These are phyloP conservation scores for Turnera subulata DNA, from an alignment of 345 rosid species.

Conservation along the genomic window DNA sequence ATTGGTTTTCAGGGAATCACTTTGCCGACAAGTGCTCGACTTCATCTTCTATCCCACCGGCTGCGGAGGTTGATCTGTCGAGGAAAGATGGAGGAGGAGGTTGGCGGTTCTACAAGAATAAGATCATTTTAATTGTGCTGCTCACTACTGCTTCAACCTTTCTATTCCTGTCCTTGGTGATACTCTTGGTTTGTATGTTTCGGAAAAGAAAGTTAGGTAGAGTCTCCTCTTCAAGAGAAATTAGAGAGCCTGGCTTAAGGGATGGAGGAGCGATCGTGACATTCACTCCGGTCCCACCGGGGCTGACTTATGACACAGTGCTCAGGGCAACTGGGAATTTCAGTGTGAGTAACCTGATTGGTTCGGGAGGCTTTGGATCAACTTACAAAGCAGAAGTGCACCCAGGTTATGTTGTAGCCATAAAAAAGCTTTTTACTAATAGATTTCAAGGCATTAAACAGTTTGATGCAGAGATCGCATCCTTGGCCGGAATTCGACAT, in stretches of 20 bases:
- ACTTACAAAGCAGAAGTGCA: conserved; percentile 62
- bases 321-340: conserved; percentile 55
- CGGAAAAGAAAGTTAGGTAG: conserved; percentile 29
- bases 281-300: conserved; percentile 52
- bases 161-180: conserved; percentile 21
- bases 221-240: not conserved
- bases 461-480: conserved; percentile 67
- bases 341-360: conserved; percentile 51
- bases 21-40: conserved; percentile 32
- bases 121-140: conserved; percentile 28
- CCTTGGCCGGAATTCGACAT: conserved; percentile 56
- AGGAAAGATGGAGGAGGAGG: conserved; percentile 18
- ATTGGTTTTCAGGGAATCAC: conserved; percentile 35
- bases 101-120: conserved; percentile 11
- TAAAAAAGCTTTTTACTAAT: conserved; percentile 58
- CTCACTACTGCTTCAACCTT: conserved; percentile 35
- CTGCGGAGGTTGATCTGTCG: conserved; percentile 15
- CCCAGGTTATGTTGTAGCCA: conserved; percentile 56
- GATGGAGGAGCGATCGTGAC: conserved; percentile 49
- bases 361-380: conserved; percentile 67
- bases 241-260: conserved; percentile 22
- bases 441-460: conserved; percentile 60
- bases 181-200: conserved; percentile 15
- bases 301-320: conserved; percentile 49
- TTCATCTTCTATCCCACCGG: conserved; percentile 11